These are phyloP conservation scores for Craterostigma plantagineum DNA, from an alignment of 257 asterid genomes.

Conservation along the genomic window DNA sequence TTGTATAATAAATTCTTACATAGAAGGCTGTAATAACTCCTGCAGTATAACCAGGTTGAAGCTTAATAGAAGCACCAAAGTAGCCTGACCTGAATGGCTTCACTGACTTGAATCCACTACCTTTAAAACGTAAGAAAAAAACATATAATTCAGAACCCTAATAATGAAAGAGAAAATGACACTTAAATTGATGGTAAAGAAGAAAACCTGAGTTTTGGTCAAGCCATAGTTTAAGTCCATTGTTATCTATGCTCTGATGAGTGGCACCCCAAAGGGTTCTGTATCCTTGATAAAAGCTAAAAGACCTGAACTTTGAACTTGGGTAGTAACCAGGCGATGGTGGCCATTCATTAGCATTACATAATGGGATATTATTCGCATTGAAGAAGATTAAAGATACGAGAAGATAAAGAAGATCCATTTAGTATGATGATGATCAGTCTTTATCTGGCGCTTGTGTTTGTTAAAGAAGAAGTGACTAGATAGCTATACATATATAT, in stretches of 20 bases:
- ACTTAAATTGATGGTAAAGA: neutral
- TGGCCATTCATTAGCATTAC: slow-evolving; percentile 15
- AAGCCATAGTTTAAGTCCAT: slow-evolving; percentile 75
- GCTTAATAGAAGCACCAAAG: slow-evolving; percentile 77
- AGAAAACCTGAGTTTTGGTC: slow-evolving; percentile 42
- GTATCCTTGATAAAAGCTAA: slow-evolving; percentile 45
- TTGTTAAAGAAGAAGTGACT: no score
- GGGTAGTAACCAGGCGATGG: slow-evolving; percentile 3
- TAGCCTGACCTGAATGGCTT: slow-evolving; percentile 88
- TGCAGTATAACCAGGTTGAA: slow-evolving; percentile 86
- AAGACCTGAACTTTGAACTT: slow-evolving; percentile 19
- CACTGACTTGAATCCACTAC: slow-evolving; percentile 93
- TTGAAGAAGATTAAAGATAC: no score
- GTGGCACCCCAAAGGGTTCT: slow-evolving; percentile 61
- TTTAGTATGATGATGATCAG: no score
- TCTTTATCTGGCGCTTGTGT: no score
- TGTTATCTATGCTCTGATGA: slow-evolving; percentile 41
- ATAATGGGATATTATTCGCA: no score
- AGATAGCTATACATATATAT: no score
- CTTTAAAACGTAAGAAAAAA: slow-evolving; percentile 11
- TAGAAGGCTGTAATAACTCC: slow-evolving; percentile 92
- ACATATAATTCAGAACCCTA: neutral
- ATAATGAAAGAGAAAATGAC: neutral
- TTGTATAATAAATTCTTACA: slow-evolving; percentile 27
- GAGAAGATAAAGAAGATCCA: slow-evolving; percentile 34